phyloP scores from a whole-genome alignment of 2,329 filamentous ascomycete species.

The Ceratocystis albifundus region DNA sequence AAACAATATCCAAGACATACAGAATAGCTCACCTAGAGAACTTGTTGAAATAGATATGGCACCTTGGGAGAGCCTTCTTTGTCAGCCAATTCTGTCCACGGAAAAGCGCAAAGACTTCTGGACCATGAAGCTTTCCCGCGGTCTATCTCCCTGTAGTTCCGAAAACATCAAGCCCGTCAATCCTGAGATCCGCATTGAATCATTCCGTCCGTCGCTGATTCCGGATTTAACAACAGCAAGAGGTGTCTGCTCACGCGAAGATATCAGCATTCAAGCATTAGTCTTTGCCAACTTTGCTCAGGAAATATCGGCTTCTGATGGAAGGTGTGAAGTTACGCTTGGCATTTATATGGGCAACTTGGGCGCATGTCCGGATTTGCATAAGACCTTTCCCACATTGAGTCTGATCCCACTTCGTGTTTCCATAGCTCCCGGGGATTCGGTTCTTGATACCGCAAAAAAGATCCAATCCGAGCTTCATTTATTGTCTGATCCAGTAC shows the following conservation, averaged over 20 bases:
- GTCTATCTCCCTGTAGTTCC: constrained; percentile 18
- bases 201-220: constrained; percentile 31
- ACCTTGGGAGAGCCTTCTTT: constrained; percentile 28
- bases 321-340: constrained; percentile 40
- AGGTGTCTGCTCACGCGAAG: constrained; percentile 31
- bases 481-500: background rate
- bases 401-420: constrained; percentile 66
- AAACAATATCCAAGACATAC: background rate
- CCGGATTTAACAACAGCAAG: constrained; percentile 31
- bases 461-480: constrained; percentile 15
- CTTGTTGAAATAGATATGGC: constrained; percentile 19
- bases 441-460: background rate
- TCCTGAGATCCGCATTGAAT: constrained; percentile 30
- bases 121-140: constrained; percentile 32
- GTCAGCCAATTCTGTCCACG: constrained; percentile 14
- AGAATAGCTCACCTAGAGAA: background rate
- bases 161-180: constrained; percentile 32
- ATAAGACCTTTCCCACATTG: constrained; percentile 54
- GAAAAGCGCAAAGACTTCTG: constrained; percentile 32
- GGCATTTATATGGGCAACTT: constrained; percentile 80
- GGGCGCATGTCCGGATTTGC: constrained; percentile 35
- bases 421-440: constrained; percentile 16
- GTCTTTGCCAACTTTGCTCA: constrained; percentile 63
- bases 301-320: constrained; percentile 27
- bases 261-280: constrained; percentile 59